Evolutionary conservation across 768 basidiomycete species (phyloP).

Genomic region (Roridomyces roridus): DNA sequence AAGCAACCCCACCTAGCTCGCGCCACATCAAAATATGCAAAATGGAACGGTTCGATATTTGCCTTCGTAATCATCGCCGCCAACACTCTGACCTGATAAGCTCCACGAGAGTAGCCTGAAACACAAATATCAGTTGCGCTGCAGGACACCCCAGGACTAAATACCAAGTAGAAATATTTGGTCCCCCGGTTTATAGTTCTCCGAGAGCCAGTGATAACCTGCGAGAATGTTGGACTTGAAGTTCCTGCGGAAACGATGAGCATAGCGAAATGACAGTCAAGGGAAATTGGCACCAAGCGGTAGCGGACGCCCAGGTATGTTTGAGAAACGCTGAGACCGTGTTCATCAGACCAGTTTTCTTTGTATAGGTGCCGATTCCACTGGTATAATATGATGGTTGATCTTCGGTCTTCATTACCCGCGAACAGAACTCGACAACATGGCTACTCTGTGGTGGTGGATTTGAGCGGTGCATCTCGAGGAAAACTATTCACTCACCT

Average conservation of each 20-base stretch:
- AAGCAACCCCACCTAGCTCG: too few species aligned
- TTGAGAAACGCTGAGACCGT: slow-evolving; percentile 16
- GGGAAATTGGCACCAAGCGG: slow-evolving; percentile 18
- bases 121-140: not conserved
- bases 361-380: slow-evolving; percentile 36
- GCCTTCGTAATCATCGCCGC: slow-evolving; percentile 52
- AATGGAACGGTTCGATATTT: too few species aligned
- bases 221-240: slow-evolving; percentile 40
- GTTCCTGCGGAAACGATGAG: too few species aligned
- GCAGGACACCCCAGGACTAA: too few species aligned
- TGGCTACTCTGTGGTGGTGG: slow-evolving; percentile 40
- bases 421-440: slow-evolving; percentile 34
- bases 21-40: too few species aligned
- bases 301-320: slow-evolving; percentile 24
- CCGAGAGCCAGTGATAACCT: slow-evolving; percentile 51
- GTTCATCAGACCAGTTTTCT: slow-evolving; percentile 24
- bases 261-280: too few species aligned
- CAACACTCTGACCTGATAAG: slow-evolving; percentile 50
- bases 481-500: too few species aligned
- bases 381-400: slow-evolving; percentile 39
- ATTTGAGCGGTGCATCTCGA: too few species aligned
- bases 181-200: slow-evolving; percentile 45
- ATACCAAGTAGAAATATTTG: slow-evolving; percentile 48
- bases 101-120: slow-evolving; percentile 55
- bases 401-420: slow-evolving; percentile 25